Evolutionary conservation across 169 alveolate species (phyloP).

Genomic region (Fabrea salina): DNA sequence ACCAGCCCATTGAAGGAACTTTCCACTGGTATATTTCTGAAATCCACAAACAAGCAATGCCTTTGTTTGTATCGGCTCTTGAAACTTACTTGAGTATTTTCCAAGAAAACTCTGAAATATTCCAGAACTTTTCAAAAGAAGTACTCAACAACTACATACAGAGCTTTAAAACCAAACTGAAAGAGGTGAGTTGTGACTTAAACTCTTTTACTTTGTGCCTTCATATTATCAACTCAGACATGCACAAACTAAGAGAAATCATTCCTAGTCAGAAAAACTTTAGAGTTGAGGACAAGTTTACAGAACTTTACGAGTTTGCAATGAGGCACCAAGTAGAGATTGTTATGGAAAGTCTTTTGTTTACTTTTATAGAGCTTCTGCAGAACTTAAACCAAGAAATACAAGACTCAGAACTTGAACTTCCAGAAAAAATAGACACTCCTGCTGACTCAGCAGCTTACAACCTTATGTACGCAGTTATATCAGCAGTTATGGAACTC

Average conservation of each 20-base stretch:
- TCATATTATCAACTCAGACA: not conserved
- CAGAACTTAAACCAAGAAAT: not conserved
- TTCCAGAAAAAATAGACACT: slow-evolving; percentile 1
- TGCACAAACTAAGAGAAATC: not conserved
- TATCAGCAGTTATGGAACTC: not conserved
- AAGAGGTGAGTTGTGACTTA: not conserved
- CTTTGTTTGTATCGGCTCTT: not conserved
- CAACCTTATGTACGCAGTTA: not conserved
- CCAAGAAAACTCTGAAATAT: not conserved
- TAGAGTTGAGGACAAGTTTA: not conserved
- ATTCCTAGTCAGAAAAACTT: not conserved
- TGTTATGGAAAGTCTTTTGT: not conserved
- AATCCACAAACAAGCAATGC: slow-evolving; percentile 1
- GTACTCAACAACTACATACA: not conserved
- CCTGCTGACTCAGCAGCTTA: slow-evolving; percentile 12
- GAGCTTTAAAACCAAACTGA: not conserved
- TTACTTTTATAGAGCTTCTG: not conserved
- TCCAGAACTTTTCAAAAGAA: not conserved
- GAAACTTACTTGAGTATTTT: not conserved
- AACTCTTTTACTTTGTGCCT: not conserved
- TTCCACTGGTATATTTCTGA: slow-evolving; percentile 6
- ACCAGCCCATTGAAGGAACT: not conserved
- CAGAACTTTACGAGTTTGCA: not conserved
- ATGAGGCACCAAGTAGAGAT: not conserved
- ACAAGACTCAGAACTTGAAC: not conserved